Base-by-base conservation (phyloP, 495 filamentous ascomycete species). In the Penicillium steckii region DNA sequence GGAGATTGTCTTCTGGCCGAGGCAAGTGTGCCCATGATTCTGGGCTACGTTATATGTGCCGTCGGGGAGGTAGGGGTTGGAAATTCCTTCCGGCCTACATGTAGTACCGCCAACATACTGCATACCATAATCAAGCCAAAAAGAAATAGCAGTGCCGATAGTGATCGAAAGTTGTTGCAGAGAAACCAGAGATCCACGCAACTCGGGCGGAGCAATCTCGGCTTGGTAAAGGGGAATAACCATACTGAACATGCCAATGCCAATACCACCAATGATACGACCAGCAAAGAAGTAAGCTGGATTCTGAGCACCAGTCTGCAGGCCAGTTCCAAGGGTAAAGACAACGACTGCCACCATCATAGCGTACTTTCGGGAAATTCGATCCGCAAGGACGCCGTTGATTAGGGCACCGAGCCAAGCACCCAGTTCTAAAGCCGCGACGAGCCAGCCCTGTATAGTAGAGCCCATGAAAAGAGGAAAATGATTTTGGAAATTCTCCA, bases 141-240 rank as follows among this genome's bases (percentile, higher is more conserved):
- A 91, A 64, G 87, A 80, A 53, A 84, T 80, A 33, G 57, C 48
- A 32, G 80, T 85, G 42, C 78, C 85, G 85, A 88, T 89, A 23
- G 86, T 90, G 50, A 91, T 90, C 8, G 88, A 86, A 80, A 87
- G 89, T 66, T 90, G 87, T 63, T 90, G 87, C 4, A 86, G 71
- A 23, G 81, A 83, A 21, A 90, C 85, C 18, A 91, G 80, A 15
- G 86, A 80, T 32, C 88, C 88, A 55, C 88, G 82, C 53, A 87
- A 85, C 62, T 87, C 84, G 56, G 86, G 85, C 21, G 84, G 86
- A 3, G 87, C 84, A 54, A 91, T 83, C 68, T 91, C 88, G 43
- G 86, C 76, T 58, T 86, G 84, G 66, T 90, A 90, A 15, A 90
- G 90, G 80, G 61, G 61, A 40, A 64, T 60, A n/a, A 64, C 61